Conservation (phyloP, 1,284 basidiomycete genomes). For the Laetiporus sulphureus region DNA sequence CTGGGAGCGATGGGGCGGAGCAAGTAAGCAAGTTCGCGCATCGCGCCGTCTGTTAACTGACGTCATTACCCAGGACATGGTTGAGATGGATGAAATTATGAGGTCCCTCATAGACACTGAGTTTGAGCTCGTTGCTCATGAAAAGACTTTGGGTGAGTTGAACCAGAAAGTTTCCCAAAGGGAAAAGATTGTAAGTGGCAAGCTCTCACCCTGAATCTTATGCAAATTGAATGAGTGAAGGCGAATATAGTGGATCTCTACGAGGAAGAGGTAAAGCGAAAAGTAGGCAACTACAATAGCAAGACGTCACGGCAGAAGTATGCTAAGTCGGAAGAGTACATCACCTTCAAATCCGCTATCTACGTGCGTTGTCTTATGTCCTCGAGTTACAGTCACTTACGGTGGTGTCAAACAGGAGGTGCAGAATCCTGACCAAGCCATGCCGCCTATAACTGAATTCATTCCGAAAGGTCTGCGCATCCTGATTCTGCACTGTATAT, state of each 20-base stretch:
- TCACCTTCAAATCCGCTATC: conserved; percentile 56
- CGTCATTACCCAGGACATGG: conserved; percentile 43
- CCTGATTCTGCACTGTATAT: too few relatives aligned
- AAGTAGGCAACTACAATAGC: conserved; percentile 40
- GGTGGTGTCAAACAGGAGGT: conserved; percentile 44
- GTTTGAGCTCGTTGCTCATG: conserved; percentile 49
- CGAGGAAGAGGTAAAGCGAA: conserved; percentile 33
- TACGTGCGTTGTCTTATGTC: conserved; percentile 45
- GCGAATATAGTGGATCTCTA: conserved; percentile 41
- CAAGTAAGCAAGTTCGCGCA: too few relatives aligned
- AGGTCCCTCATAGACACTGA: conserved; percentile 60
- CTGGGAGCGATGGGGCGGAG: conserved; percentile 44
- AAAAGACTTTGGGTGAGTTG: conserved; percentile 46
- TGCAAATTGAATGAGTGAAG: conserved; percentile 27
- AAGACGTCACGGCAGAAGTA: conserved; percentile 75
- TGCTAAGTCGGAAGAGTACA: conserved; percentile 54
- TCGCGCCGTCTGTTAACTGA: too few relatives aligned
- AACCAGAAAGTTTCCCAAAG: conserved; percentile 46
- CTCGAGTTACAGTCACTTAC: not conserved
- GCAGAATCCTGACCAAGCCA: conserved; percentile 54
- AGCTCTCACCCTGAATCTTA: conserved; percentile 8
- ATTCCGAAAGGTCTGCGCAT: conserved; percentile 57
- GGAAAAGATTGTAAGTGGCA: conserved; percentile 47
- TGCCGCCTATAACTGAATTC: conserved; percentile 73
- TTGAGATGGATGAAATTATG: conserved; percentile 57